Conservation (phyloP, 2,329 filamentous ascomycete species). For the Pyrenophora seminiperda region DNA sequence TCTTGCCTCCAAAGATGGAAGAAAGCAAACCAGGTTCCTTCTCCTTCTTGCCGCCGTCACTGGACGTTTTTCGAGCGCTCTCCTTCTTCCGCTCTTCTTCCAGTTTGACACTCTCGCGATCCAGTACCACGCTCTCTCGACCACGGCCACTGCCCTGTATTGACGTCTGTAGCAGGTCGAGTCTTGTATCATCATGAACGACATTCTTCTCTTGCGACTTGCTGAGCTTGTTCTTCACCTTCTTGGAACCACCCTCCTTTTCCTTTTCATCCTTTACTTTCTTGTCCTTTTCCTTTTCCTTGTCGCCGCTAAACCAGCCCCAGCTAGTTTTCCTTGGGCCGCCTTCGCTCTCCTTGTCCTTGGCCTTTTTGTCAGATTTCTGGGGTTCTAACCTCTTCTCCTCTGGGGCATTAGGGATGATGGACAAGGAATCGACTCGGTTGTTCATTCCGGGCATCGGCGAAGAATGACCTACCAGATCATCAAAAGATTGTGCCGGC, state of each 20-base stretch:
- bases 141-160: slow-evolving; percentile 70
- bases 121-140: slow-evolving; percentile 82
- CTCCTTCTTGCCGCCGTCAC: slow-evolving; percentile 75
- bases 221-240: slow-evolving; percentile 66
- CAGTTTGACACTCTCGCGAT: slow-evolving; percentile 75
- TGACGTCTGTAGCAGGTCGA: slow-evolving; percentile 86
- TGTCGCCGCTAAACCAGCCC: slow-evolving; percentile 73
- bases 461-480: slow-evolving; percentile 69
- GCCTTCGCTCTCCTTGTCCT: slow-evolving; percentile 72
- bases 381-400: slow-evolving; percentile 56
- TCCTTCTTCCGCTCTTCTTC: slow-evolving; percentile 85
- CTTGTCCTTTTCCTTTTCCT: slow-evolving; percentile 72
- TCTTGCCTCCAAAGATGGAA: slow-evolving; percentile 90
- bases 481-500: slow-evolving; percentile 61
- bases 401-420: slow-evolving; percentile 74
- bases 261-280: slow-evolving; percentile 58
- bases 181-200: slow-evolving; percentile 74
- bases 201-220: slow-evolving; percentile 57
- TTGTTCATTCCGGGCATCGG: slow-evolving; percentile 69
- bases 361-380: slow-evolving; percentile 70
- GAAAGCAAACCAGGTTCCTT: slow-evolving; percentile 88
- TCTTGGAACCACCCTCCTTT: slow-evolving; percentile 47
- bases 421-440: slow-evolving; percentile 77
- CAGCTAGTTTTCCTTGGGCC: slow-evolving; percentile 76
- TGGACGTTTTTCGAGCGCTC: slow-evolving; percentile 70